Conservation (phyloP, 2,329 filamentous ascomycete species). For the Fusarium falciforme region DNA sequence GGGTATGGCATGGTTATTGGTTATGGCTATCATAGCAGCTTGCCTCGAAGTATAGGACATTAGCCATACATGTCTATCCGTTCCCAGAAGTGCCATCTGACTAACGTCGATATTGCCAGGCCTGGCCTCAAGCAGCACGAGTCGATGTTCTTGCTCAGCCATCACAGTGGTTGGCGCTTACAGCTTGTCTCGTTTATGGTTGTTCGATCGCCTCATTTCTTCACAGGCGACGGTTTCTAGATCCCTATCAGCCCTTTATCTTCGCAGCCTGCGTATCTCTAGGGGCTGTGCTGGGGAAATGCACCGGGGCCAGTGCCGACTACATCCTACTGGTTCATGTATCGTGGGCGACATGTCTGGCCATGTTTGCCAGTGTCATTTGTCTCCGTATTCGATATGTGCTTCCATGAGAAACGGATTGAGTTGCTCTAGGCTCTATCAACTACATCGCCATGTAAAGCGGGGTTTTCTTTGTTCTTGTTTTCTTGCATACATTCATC, state of each 20-base stretch:
- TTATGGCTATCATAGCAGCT: background rate
- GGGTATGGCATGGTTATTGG: background rate
- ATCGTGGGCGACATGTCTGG: slow-evolving; percentile 42
- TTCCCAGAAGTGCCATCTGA: slow-evolving; percentile 7
- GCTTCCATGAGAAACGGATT: slow-evolving; percentile 6
- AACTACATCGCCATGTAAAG: background rate
- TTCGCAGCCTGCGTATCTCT: slow-evolving; percentile 33
- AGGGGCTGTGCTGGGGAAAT: slow-evolving; percentile 29
- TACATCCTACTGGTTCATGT: slow-evolving; percentile 40
- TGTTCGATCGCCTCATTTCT: slow-evolving; percentile 41
- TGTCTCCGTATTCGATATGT: slow-evolving; percentile 15
- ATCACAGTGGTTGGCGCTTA: slow-evolving; percentile 35
- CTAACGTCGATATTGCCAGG: slow-evolving; percentile 31
- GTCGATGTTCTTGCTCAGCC: slow-evolving; percentile 21
- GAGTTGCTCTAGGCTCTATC: background rate
- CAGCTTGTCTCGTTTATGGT: slow-evolving; percentile 39
- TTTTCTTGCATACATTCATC: background rate
- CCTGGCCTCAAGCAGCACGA: slow-evolving; percentile 21
- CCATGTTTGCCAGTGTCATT: slow-evolving; percentile 37
- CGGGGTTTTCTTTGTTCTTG: background rate
- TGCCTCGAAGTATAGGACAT: background rate
- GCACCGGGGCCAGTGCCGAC: slow-evolving; percentile 31
- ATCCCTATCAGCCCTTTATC: slow-evolving; percentile 30
- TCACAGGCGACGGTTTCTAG: slow-evolving; percentile 32
- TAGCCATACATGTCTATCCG: background rate